Percentiles rank a stretch among this genome's conserved stretches.
Conservation (phyloP, 805 yeast genomes). For the Debaryomyces tyrocola region DNA sequence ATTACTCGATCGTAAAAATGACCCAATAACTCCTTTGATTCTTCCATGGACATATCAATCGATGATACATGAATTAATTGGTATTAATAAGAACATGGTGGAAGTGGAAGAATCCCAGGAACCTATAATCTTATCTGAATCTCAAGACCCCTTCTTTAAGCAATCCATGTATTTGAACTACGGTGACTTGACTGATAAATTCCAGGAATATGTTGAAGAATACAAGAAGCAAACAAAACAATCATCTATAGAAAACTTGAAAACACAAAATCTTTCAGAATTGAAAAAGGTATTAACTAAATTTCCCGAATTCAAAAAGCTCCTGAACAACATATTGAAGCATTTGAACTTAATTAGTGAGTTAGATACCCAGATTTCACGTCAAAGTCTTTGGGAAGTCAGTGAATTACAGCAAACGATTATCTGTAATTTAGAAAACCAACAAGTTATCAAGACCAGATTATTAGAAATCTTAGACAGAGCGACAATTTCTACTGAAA, state of each 20-base stretch:
- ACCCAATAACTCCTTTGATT: slow-evolving; percentile 89
- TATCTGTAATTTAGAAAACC: slow-evolving; percentile 51
- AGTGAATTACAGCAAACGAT: slow-evolving; percentile 89
- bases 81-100: slow-evolving; percentile 79
- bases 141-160: slow-evolving; percentile 71
- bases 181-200: slow-evolving; percentile 89
- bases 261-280: slow-evolving; percentile 70
- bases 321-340: slow-evolving; percentile 85
- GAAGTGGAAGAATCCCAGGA: slow-evolving; percentile 57
- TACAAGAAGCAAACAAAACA: slow-evolving; percentile 81
- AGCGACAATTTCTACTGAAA: slow-evolving; percentile 43
- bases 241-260: slow-evolving; percentile 56
- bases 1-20: slow-evolving; percentile 80
- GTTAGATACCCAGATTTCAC: slow-evolving; percentile 70
- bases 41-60: slow-evolving; percentile 98
- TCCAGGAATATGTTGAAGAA: slow-evolving; percentile 78
- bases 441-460: slow-evolving; percentile 45
- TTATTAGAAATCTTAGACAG: slow-evolving; percentile 54
- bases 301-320: slow-evolving; percentile 88
- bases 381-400: slow-evolving; percentile 70
- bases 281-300: slow-evolving; percentile 89
- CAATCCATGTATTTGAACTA: slow-evolving; percentile 87
- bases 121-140: slow-evolving; percentile 50
- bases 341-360: slow-evolving; percentile 91
- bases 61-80: slow-evolving; percentile 92